Percentiles rank a stretch among this genome's conserved stretches.
Conservation (phyloP, 1,139 yeast species). For the Yarrowia galli region DNA sequence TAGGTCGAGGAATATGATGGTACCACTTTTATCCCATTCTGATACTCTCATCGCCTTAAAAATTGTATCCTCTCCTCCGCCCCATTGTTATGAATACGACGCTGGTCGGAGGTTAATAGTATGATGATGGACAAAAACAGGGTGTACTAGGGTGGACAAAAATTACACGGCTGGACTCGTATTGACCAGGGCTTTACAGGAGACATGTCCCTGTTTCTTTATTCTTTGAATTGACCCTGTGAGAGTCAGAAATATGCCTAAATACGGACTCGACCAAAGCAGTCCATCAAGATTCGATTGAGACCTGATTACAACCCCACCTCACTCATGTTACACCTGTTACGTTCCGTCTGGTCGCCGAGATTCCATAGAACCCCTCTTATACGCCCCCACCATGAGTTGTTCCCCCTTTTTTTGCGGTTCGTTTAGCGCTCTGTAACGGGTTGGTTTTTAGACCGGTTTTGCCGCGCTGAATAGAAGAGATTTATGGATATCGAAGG, state of each 20-base stretch:
- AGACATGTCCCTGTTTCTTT: background rate
- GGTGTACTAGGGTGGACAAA: background rate
- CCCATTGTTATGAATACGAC: background rate
- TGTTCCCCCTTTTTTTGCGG: background rate
- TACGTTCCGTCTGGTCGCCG: background rate
- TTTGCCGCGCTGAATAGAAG: conserved; percentile 13
- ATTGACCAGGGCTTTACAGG: background rate
- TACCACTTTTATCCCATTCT: background rate
- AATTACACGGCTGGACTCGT: background rate
- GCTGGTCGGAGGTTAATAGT: background rate
- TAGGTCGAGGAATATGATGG: background rate
- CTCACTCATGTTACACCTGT: background rate
- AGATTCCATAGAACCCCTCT: background rate
- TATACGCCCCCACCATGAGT: background rate
- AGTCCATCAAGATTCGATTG: too few relatives aligned
- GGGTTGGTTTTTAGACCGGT: background rate
- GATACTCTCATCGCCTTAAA: too few relatives aligned
- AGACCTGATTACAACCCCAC: too few relatives aligned
- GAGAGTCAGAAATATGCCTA: too few relatives aligned
- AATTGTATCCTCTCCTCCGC: too few relatives aligned
- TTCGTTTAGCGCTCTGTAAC: background rate
- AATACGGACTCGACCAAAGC: too few relatives aligned
- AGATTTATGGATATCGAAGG: background rate
- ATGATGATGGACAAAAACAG: background rate
- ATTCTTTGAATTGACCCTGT: too few relatives aligned